Evolutionary conservation across 805 yeast species (phyloP).

Genomic region (Saccharomycopsis selenospora): DNA sequence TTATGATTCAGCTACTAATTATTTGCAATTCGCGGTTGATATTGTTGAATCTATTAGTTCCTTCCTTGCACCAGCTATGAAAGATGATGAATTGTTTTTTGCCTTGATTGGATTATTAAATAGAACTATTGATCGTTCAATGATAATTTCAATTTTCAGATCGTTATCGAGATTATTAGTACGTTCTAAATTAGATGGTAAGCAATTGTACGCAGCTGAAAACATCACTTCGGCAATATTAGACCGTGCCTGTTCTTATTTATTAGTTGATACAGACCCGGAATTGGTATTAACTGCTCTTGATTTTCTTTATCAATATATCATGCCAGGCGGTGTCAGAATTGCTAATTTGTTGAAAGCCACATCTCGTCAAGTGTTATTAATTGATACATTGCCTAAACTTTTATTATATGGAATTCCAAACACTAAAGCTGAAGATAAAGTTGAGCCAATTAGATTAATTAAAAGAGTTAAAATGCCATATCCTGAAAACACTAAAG

Average conservation of each 20-base stretch:
- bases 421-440: conserved; percentile 27
- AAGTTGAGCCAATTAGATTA: conserved; percentile 30
- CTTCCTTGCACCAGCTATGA: conserved; percentile 66
- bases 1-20: conserved; percentile 37
- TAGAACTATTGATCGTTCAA: conserved; percentile 56
- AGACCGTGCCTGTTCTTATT: conserved; percentile 47
- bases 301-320: conserved; percentile 76
- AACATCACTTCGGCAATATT: conserved; percentile 41
- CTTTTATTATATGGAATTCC: conserved; percentile 44
- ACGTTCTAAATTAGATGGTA: conserved; percentile 38
- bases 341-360: conserved; percentile 44
- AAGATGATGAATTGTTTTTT: conserved; percentile 61
- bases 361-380: conserved; percentile 41
- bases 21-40: conserved; percentile 63
- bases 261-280: conserved; percentile 57
- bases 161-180: conserved; percentile 75
- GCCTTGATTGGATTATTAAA: conserved; percentile 45
- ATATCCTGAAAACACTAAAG: conserved; percentile 62
- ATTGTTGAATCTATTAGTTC: conserved; percentile 79
- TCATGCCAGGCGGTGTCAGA: conserved; percentile 55
- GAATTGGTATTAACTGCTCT: conserved; percentile 68
- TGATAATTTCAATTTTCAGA: conserved; percentile 62
- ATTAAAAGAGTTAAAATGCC: conserved; percentile 53
- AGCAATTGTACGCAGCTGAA: conserved; percentile 45
- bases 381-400: conserved; percentile 56